Evolutionary conservation across 2,329 filamentous ascomycete genomes (phyloP).

Genomic region (Neodidymelliopsis sp.): DNA sequence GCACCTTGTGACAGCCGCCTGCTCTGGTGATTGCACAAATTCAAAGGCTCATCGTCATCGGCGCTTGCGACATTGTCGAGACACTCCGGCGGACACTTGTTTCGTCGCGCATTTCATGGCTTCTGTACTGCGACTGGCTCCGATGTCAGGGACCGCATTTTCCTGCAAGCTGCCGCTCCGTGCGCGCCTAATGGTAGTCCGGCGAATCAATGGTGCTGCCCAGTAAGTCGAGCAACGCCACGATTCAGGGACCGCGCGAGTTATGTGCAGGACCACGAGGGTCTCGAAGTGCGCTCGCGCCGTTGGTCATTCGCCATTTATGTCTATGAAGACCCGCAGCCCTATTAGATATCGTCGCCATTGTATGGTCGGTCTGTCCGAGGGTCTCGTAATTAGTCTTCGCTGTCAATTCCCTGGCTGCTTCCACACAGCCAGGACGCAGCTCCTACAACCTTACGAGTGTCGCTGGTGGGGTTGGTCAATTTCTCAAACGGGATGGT

Average conservation of each 20-base stretch:
- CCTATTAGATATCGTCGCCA: slow-evolving; percentile 13
- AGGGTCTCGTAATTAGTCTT: slow-evolving; percentile 3
- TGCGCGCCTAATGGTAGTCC: slow-evolving; percentile 34
- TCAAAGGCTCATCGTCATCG: slow-evolving; percentile 6
- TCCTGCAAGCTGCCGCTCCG: slow-evolving; percentile 40
- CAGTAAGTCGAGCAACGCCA: slow-evolving; percentile 34
- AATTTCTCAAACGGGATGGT: slow-evolving; percentile 36
- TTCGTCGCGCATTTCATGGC: slow-evolving; percentile 36
- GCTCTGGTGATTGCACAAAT: slow-evolving; percentile 6
- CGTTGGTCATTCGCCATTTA: slow-evolving; percentile 25
- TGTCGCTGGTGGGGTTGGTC: slow-evolving; percentile 40
- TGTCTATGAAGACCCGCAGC: slow-evolving; percentile 27
- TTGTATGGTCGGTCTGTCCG: slow-evolving; percentile 23
- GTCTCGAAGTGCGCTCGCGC: slow-evolving; percentile 21
- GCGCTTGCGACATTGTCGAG: slow-evolving; percentile 40
- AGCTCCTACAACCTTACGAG: slow-evolving; percentile 46
- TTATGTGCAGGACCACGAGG: slow-evolving; percentile 33
- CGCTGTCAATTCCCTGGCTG: slow-evolving; percentile 23
- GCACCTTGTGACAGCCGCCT: slow-evolving; percentile 5
- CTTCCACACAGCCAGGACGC: slow-evolving; percentile 18
- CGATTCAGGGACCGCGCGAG: slow-evolving; percentile 43
- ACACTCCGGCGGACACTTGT: slow-evolving; percentile 33
- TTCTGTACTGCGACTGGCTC: slow-evolving; percentile 33
- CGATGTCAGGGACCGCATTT: slow-evolving; percentile 28
- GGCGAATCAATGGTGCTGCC: slow-evolving; percentile 41